Evolutionary conservation across 164 flowering plant species (phyloP).

Genomic region (Annona cherimola): DNA sequence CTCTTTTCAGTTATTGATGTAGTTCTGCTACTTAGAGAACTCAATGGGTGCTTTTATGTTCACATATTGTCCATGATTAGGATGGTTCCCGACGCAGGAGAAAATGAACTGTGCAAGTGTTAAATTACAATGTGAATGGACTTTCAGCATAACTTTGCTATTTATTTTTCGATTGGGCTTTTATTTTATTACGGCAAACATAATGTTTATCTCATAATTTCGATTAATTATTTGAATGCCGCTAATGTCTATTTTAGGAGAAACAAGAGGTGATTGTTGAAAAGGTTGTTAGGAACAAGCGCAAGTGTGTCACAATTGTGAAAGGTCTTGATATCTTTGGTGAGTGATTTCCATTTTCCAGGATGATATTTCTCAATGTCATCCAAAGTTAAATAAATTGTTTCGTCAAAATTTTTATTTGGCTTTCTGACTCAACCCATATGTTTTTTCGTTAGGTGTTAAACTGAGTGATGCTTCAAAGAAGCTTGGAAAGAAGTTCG

Average conservation of each 20-base stretch:
- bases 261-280: slow-evolving; percentile 79
- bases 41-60: too few relatives aligned
- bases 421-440: neutral
- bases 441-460: slow-evolving; percentile 43
- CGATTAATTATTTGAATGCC: neutral
- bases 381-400: neutral
- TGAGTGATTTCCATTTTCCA: slow-evolving; percentile 22
- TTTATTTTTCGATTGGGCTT: too few relatives aligned
- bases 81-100: too few relatives aligned
- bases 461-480: slow-evolving; percentile 98
- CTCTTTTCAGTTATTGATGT: too few relatives aligned
- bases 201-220: neutral
- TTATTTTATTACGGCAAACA: too few relatives aligned
- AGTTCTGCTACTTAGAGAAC: too few relatives aligned
- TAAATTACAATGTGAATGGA: too few relatives aligned
- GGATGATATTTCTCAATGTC: neutral
- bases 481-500: slow-evolving; percentile 97
- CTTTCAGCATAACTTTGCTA: too few relatives aligned
- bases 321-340: slow-evolving; percentile 92
- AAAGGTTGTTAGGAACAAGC: slow-evolving; percentile 76
- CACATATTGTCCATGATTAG: too few relatives aligned
- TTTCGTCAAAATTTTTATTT: neutral
- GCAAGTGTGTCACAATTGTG: slow-evolving; percentile 78
- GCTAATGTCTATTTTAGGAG: slow-evolving; percentile 37
- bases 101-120: too few relatives aligned